A percentile compares a stretch with the other conserved stretches of the same genome.
Conservation (phyloP, 1,284 basidiomycete species). For the Puccinia novopanici region DNA sequence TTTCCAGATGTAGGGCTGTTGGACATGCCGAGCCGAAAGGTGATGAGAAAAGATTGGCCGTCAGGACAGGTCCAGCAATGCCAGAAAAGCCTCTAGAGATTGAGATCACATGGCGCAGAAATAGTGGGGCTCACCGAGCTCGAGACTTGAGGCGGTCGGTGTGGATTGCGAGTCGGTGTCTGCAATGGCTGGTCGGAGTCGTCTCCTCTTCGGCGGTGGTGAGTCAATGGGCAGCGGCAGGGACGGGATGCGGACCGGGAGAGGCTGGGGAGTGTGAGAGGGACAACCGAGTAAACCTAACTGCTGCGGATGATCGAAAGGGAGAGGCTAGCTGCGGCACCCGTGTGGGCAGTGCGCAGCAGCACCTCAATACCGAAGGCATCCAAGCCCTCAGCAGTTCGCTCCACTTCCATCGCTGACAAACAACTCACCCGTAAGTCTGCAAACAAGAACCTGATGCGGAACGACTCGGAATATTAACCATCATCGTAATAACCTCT, state of each 20-base stretch:
- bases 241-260: not conserved
- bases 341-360: slow-evolving; percentile 27
- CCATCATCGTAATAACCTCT: slow-evolving; percentile 21
- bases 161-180: not conserved
- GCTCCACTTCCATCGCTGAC: not conserved
- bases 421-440: slow-evolving; percentile 8
- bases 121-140: slow-evolving; percentile 41
- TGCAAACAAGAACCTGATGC: too few relatives aligned
- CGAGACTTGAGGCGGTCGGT: slow-evolving; percentile 32
- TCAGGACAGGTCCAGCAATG: slow-evolving; percentile 50
- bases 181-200: not conserved
- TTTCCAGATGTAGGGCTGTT: not conserved
- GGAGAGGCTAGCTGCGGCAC: not conserved
- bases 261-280: slow-evolving; percentile 30
- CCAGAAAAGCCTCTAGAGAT: slow-evolving; percentile 51
- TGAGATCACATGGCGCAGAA: slow-evolving; percentile 26
- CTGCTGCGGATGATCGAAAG: not conserved
- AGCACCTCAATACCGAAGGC: not conserved
- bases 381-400: not conserved
- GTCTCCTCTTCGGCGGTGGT: not conserved
- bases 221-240: not conserved
- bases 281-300: slow-evolving; percentile 37
- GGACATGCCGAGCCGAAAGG: not conserved
- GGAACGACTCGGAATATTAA: not conserved
- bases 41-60: slow-evolving; percentile 22